These are phyloP conservation scores for Suillus lakei DNA, from an alignment of 768 basidiomycete species.

Conservation along the genomic window DNA sequence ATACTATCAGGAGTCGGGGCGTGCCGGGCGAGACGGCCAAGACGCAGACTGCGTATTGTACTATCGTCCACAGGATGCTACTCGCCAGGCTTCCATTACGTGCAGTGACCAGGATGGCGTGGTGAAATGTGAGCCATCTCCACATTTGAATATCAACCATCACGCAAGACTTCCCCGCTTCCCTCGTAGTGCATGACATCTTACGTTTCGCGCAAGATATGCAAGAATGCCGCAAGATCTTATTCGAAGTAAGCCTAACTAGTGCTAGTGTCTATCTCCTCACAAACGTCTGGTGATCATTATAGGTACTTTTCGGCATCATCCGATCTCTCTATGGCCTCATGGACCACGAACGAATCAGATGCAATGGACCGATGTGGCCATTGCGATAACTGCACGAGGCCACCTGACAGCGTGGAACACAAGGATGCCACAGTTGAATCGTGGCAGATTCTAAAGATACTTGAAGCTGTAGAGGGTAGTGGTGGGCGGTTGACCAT, in stretches of 20 bases:
- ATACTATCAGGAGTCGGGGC: conserved; percentile 93
- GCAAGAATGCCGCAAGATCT: conserved; percentile 79
- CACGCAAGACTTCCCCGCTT: not conserved
- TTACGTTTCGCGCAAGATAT: conserved; percentile 80
- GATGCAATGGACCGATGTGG: conserved; percentile 72
- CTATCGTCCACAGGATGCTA: conserved; percentile 79
- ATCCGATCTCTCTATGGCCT: conserved; percentile 69
- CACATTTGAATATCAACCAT: conserved; percentile 6
- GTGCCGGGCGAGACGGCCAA: conserved; percentile 90
- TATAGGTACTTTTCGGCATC: conserved; percentile 82
- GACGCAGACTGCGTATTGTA: conserved; percentile 90
- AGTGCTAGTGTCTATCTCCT: conserved; percentile 13
- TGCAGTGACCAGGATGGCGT: conserved; percentile 60
- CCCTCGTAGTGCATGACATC: conserved; percentile 72
- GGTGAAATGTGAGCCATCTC: conserved; percentile 58
- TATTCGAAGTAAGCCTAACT: conserved; percentile 68
- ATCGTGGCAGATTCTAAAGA: conserved; percentile 78
- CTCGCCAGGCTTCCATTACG: conserved; percentile 61
- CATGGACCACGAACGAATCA: conserved; percentile 73
- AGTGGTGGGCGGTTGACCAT: conserved; percentile 69
- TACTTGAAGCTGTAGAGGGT: conserved; percentile 46
- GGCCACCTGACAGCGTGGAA: conserved; percentile 55
- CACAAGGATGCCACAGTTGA: conserved; percentile 71
- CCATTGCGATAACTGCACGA: conserved; percentile 91
- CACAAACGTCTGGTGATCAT: conserved; percentile 10